Base-by-base conservation (phyloP, 2,329 filamentous ascomycete genomes). In the Lasiodiplodia gonubiensis region DNA sequence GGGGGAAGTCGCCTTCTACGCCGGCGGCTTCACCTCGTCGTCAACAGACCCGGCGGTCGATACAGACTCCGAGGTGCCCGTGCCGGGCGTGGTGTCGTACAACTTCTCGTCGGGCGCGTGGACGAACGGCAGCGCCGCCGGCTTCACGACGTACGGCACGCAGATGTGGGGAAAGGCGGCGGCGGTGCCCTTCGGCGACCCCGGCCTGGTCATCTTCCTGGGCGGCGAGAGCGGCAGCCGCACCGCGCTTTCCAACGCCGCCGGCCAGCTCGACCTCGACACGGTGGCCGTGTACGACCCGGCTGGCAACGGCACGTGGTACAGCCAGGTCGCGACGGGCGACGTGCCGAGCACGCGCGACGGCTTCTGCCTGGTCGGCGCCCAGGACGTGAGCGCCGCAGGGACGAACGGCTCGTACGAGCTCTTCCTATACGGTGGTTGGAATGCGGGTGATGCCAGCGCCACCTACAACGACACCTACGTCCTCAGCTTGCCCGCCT, bases 51-150 rank as follows among this genome's bases (percentile, higher is more conserved):
- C 52, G 10, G 39, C 35, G 27, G 52, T 66, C 23, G 27, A 39
- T 16, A 30, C 16, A 14, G 27, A 39, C 64, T 4, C 35, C 12
- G 27, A 21, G 21, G n/a, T 57, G 6, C 64, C 64, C 25, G 39
- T 57, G 11, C 52, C 64, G 8, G 64, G 64, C 42, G 14, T 66
- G 12, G 64, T 67, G 11, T 37, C 54, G 39, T 67, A 60, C 54
- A 53, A 67, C 64, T 61, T 49, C 39, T 12, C 18, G 6, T 27
- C 42, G 18, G 53, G 53, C 4, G 30, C 8, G 2, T 67, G 64
- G 64, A 46, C 27, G 27, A 67, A 67, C 35, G 27, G 16, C 30
- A 60, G 53, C 18, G 21, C 54, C 12, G n/a, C n/a, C 46, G 39
- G 27, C 30, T 67, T 37, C 33, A 67, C 53, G 12, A 33, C 53